These are phyloP conservation scores for Didymella arachidicola DNA, from an alignment of 2,329 filamentous ascomycete genomes.

Conservation along the genomic window DNA sequence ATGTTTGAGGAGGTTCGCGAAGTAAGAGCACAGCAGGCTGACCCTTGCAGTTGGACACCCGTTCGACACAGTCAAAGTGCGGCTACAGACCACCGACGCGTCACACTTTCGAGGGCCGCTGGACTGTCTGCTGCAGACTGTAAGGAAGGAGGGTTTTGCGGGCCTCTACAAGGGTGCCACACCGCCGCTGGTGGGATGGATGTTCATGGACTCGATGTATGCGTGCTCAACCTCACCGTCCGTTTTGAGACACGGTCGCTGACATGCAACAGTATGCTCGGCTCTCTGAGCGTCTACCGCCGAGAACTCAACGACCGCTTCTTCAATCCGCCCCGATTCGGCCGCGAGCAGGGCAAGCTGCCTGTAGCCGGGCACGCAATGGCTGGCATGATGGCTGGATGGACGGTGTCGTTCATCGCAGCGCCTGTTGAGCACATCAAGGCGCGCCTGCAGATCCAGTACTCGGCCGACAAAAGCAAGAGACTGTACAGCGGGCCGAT, in stretches of 20 bases:
- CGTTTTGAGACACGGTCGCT: slow-evolving; percentile 8
- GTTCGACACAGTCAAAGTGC: slow-evolving; percentile 97
- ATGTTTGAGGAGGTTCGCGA: neutral
- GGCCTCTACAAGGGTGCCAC: slow-evolving; percentile 95
- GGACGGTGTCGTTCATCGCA: slow-evolving; percentile 81
- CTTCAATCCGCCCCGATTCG: slow-evolving; percentile 65
- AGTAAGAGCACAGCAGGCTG: slow-evolving; percentile 15
- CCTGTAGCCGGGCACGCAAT: slow-evolving; percentile 84
- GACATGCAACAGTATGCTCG: slow-evolving; percentile 71
- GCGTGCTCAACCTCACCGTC: slow-evolving; percentile 21
- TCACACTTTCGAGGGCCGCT: slow-evolving; percentile 84
- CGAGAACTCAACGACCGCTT: slow-evolving; percentile 81
- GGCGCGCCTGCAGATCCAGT: slow-evolving; percentile 82
- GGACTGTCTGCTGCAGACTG: slow-evolving; percentile 83
- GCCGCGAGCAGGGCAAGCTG: slow-evolving; percentile 60
- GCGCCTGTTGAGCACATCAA: slow-evolving; percentile 72
- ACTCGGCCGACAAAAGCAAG: slow-evolving; percentile 78
- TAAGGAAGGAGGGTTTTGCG: slow-evolving; percentile 82
- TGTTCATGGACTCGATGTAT: slow-evolving; percentile 89
- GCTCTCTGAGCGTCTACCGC: slow-evolving; percentile 88
- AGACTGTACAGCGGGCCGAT: slow-evolving; percentile 86
- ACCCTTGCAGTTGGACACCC: slow-evolving; percentile 64
- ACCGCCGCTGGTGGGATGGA: slow-evolving; percentile 93
- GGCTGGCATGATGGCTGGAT: slow-evolving; percentile 85
- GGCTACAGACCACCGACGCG: slow-evolving; percentile 83